Percentiles rank a stretch among this genome's conserved stretches.
Conservation (phyloP, 257 asterid species). For the Thymus quinquecostatus region DNA sequence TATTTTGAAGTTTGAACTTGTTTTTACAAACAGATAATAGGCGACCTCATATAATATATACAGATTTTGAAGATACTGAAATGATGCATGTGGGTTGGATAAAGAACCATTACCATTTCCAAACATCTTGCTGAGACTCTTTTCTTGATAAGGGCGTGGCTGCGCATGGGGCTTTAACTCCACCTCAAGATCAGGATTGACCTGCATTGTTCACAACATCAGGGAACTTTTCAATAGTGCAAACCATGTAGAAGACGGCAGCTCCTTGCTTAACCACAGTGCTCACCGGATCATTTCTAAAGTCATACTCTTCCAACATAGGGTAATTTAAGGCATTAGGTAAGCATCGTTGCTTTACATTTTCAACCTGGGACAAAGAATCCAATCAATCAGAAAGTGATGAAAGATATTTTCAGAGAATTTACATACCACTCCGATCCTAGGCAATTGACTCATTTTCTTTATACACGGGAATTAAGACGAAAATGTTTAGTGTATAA, state of each 20-base stretch:
- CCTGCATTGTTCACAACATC: conserved; percentile 45
- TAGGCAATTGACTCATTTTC: too few species aligned
- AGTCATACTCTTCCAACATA: conserved; percentile 99
- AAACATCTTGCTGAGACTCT: conserved; percentile 61
- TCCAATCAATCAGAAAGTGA: conserved; percentile 13
- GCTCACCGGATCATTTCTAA: conserved; percentile 94
- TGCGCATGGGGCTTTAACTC: conserved; percentile 98
- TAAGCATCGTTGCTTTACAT: conserved; percentile 54
- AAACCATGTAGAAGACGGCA: conserved; percentile 5
- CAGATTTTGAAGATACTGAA: conserved; percentile 3
- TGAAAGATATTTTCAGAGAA: background rate
- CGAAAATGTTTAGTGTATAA: too few species aligned
- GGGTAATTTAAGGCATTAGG: conserved; percentile 97
- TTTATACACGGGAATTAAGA: too few species aligned
- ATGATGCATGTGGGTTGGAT: conserved; percentile 4
- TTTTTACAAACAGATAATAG: background rate
- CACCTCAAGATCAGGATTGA: conserved; percentile 95
- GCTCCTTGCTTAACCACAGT: conserved; percentile 16
- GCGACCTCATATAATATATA: background rate
- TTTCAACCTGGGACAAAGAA: conserved; percentile 32
- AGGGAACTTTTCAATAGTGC: background rate
- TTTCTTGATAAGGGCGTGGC: conserved; percentile 99
- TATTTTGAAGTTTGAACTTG: background rate
- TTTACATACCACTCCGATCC: too few species aligned
- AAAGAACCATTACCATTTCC: conserved; percentile 65